Percentiles rank a stretch among this genome's conserved stretches.
These are phyloP conservation scores for Alternaria sp. DNA, from an alignment of 2,329 filamentous ascomycete genomes.

Conservation along the genomic window DNA sequence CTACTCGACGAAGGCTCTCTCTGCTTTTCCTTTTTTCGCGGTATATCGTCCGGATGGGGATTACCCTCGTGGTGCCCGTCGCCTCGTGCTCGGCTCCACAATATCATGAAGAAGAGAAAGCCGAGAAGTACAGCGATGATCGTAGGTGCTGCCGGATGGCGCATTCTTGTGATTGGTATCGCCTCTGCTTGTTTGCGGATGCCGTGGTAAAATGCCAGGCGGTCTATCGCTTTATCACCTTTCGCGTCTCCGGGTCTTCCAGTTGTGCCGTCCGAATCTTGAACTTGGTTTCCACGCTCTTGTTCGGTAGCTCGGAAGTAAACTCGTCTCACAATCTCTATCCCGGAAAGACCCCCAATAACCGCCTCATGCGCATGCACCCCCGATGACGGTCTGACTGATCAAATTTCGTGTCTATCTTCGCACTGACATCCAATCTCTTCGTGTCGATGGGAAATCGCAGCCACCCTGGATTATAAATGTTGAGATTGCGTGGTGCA, in stretches of 20 bases:
- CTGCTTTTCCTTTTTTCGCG: slow-evolving; percentile 23
- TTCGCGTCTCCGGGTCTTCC: background rate
- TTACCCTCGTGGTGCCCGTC: slow-evolving; percentile 48
- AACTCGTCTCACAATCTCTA: background rate
- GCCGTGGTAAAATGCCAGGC: background rate
- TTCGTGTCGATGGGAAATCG: background rate
- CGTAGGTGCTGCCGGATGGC: slow-evolving; percentile 44
- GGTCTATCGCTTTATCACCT: background rate
- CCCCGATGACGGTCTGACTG: background rate
- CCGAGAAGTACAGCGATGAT: slow-evolving; percentile 41
- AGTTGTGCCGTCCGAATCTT: background rate
- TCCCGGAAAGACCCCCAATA: background rate
- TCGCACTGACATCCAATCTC: background rate
- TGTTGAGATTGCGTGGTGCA: background rate
- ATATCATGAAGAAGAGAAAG: slow-evolving; percentile 35
- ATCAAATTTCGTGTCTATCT: too few species aligned
- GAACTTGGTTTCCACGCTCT: background rate
- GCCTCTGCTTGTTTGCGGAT: background rate
- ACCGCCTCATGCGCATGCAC: background rate
- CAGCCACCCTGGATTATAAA: background rate
- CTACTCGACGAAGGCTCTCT: background rate
- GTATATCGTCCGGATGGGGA: slow-evolving; percentile 41
- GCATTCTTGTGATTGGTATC: slow-evolving; percentile 25
- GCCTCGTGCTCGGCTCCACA: slow-evolving; percentile 30
- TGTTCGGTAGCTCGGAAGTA: background rate